Evolutionary conservation across 257 asterid genomes (phyloP), one percentile per base, ranked within the genome.

Genomic region (Lycium barbarum): DNA sequence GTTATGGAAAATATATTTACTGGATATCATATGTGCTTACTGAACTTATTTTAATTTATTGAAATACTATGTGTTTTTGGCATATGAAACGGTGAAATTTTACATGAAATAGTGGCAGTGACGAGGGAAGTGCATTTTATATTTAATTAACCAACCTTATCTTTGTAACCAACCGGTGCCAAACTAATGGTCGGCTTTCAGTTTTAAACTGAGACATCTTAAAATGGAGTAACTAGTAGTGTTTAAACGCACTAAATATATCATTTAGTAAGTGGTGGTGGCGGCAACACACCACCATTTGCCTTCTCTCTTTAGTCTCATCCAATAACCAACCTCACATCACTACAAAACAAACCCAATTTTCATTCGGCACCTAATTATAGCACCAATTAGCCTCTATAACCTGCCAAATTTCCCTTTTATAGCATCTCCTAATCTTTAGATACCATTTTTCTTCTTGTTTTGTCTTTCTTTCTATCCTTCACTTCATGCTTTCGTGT

Each of bases 391-490:
- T 78, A 78, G 7, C 43, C 6, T 26, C 45, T n/a, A 87, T 51
- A 79, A 71, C 45, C 74, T 83, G 92, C 83, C 92, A 89, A 87
- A 86, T 84, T 84, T 54, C 81, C 33, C 67, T 33, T 47, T 58
- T 22, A 38, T 81, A 78, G 91, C 79, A 88, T 90, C 90, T 86
- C 66, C 70, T 58, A 79, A 54, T 80, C 84, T 18, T 58, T 83
- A 81, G 90, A 89, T 89, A 85, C 88, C 86, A 86, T 36, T 47
- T 36, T 47, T 58, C 38, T 35, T 81, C 63, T 35, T 68, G 22
- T 49, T 74, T 74, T 15, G 47, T 83, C 49, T 83, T 62, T 83
- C 49, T 83, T 62, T 14, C 62, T n/a, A 12, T 8, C 55, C 63
- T 67, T 43, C 10, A 22, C 3, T 40, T 14, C 20, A 35, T 26